Base-by-base conservation (phyloP, 129 eudicot species). In the Arctium lappa region DNA sequence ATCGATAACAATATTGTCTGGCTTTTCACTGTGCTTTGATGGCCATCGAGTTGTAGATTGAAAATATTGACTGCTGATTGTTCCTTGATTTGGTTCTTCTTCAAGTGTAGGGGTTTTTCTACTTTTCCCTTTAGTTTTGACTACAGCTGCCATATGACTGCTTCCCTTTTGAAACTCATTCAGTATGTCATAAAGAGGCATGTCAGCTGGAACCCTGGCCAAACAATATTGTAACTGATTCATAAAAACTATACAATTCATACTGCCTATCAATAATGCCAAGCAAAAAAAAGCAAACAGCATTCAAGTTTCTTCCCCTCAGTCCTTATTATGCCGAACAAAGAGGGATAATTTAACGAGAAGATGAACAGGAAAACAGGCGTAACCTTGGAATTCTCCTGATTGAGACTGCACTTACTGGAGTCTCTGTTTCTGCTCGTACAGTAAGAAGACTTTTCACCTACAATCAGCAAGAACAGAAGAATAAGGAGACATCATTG, bases 121-220 rank as follows among this genome's bases (percentile, higher is more conserved):
- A 77, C 79, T 80, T 82, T 86, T 89, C 71, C 87, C 89, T 85
- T 89, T 91, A 32, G 87, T 82, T 86, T 87, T 95, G 37, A 95
- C 99, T 32, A 96, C 99, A 76, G 99, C 99, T 72, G 99, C 99
- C 98, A 96, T 93, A 80, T 96, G 99, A 80, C 99, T 96, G 84
- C 97, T 94, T 62, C 99, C 99, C 77, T 96, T 96, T 86, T 96
- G 99, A 77, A 96, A 95, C 85, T 95, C 99, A 15, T 95, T 95
- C 72, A 95, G 88, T 89, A 95, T 95, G 92, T 95, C 99, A 78
- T 95, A 95, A 32, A 95, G 75, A 53, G 99, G 99, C 99, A 95
- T 95, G 88, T 95, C 94, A 12, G 97, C 93, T 37, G 99, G 99
- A 73, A 95, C 99, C 88, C 99, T 95, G 93, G 29, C 8, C 37